Evolutionary conservation across 306 rosid species (phyloP).

Genomic region (Vigna radiata): DNA sequence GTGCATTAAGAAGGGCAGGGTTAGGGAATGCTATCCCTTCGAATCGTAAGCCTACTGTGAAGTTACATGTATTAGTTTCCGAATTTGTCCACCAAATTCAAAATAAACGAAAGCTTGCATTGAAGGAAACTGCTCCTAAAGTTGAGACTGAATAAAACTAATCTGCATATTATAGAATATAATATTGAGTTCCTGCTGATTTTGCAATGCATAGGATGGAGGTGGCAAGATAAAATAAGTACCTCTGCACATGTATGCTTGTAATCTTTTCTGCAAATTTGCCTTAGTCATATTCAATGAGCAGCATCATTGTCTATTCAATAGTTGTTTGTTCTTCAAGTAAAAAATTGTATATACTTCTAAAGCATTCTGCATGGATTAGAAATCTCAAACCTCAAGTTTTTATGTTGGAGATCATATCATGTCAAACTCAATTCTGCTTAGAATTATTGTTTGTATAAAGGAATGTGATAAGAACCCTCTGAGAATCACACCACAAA

Average conservation of each 20-base stretch:
- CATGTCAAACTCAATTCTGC: neutral
- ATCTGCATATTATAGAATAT: constrained; percentile 30
- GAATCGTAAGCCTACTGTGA: constrained; percentile 45
- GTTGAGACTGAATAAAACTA: constrained; percentile 39
- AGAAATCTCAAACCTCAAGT: neutral
- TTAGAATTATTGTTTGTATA: neutral
- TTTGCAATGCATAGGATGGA: constrained; percentile 43
- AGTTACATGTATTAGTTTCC: constrained; percentile 42
- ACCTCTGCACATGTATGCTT: constrained; percentile 16
- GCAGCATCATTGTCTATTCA: constrained; percentile 22
- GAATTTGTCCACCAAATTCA: constrained; percentile 54
- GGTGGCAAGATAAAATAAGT: constrained; percentile 23
- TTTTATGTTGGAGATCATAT: neutral
- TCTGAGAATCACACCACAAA: no score
- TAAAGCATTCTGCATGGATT: constrained; percentile 6
- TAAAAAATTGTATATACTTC: constrained; percentile 7
- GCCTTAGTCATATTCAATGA: constrained; percentile 11
- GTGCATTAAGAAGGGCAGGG: constrained; percentile 52
- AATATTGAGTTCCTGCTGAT: constrained; percentile 33
- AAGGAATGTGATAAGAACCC: neutral
- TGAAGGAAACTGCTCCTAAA: constrained; percentile 42
- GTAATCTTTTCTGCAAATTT: neutral
- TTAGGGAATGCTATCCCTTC: constrained; percentile 21
- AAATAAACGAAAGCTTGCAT: constrained; percentile 42
- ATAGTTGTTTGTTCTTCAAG: constrained; percentile 30